These are phyloP conservation scores for Kurtzmaniella quercitrusa DNA, from an alignment of 1,139 yeast genomes.

Conservation along the genomic window DNA sequence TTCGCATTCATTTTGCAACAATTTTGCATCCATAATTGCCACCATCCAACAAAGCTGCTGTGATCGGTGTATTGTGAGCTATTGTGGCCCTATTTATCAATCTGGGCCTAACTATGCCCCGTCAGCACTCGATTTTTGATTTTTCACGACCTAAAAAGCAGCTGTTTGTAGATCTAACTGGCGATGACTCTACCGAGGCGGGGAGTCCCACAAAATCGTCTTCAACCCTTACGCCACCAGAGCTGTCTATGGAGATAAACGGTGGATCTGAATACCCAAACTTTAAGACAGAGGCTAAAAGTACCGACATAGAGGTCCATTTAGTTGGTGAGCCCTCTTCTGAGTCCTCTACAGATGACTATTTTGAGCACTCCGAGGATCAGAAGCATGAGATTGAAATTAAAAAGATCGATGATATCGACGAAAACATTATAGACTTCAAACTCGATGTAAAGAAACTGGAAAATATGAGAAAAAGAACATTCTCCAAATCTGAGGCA, in stretches of 20 bases:
- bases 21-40: not conserved
- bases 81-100: not conserved
- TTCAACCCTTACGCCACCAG: not conserved
- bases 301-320: too few relatives aligned
- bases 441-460: too few relatives aligned
- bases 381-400: too few relatives aligned
- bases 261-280: too few relatives aligned
- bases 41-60: not conserved
- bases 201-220: not conserved
- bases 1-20: not conserved
- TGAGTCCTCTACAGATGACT: too few relatives aligned
- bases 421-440: too few relatives aligned
- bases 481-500: too few relatives aligned
- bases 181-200: conserved; percentile 1
- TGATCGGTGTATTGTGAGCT: not conserved
- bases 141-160: conserved; percentile 9
- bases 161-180: conserved; percentile 10
- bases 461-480: too few relatives aligned
- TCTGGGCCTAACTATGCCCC: not conserved
- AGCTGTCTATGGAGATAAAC: not conserved
- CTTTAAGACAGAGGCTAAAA: too few relatives aligned
- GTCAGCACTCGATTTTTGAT: conserved; percentile 16
- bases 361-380: too few relatives aligned
- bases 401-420: too few relatives aligned
- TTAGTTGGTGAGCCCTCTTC: too few relatives aligned